Conservation (phyloP, 192 early-diverging fungal species). For the Phlyctochytrium arcticum region DNA sequence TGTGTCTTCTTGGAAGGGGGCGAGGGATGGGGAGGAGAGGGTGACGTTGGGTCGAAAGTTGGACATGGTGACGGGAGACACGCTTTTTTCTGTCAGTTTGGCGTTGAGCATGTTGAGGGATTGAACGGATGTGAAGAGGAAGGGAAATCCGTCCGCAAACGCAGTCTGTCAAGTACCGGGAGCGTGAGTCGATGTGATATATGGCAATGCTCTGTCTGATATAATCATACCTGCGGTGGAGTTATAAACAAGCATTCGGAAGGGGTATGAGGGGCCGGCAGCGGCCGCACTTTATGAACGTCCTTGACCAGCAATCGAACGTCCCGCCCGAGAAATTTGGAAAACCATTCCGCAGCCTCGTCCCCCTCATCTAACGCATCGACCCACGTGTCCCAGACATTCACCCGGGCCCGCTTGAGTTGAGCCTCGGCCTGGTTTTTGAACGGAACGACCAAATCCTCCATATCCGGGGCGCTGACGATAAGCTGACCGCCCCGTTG, state of each 20-base stretch:
- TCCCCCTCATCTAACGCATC: conserved; percentile 63
- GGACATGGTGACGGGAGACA: conserved; percentile 31
- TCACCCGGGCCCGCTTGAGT: not conserved
- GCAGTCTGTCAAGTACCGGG: conserved; percentile 53
- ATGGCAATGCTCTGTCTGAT: not conserved
- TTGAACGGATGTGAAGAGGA: conserved; percentile 56
- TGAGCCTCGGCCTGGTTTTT: not conserved
- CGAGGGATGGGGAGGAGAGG: conserved; percentile 28
- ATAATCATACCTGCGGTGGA: not conserved
- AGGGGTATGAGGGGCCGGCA: conserved; percentile 44
- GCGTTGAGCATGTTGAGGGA: conserved; percentile 63
- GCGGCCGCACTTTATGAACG: conserved; percentile 26
- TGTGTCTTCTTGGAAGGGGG: conserved; percentile 67
- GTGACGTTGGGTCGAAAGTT: conserved; percentile 82
- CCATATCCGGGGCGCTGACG: conserved; percentile 33
- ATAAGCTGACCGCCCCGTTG: conserved; percentile 29
- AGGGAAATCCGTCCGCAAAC: conserved; percentile 74
- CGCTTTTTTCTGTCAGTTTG: conserved; percentile 30
- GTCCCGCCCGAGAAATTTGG: conserved; percentile 34
- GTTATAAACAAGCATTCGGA: conserved; percentile 23
- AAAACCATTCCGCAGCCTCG: conserved; percentile 55
- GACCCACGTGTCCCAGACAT: conserved; percentile 30
- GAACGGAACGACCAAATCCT: not conserved
- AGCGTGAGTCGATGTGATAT: not conserved
- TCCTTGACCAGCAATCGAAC: conserved; percentile 50